Evolutionary conservation across 768 basidiomycete species (phyloP).

Genomic region (Lactarius trivialis): DNA sequence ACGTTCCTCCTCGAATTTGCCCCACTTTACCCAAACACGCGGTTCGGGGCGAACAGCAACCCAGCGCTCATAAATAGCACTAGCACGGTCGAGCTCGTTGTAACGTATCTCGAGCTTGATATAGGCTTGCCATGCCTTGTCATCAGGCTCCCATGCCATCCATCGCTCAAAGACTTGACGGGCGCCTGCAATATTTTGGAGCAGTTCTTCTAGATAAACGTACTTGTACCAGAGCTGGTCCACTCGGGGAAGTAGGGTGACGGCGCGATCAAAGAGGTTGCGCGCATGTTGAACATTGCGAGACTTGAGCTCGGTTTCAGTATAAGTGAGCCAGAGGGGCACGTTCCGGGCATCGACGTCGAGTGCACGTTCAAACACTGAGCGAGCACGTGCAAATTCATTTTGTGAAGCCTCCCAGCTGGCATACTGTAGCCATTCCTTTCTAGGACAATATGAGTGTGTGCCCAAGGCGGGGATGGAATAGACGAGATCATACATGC

Average conservation of each 20-base stretch:
- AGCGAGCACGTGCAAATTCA: constrained; percentile 90
- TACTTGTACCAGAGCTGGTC: constrained; percentile 99
- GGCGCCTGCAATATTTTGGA: constrained; percentile 93
- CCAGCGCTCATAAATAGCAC: constrained; percentile 90
- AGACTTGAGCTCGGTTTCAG: constrained; percentile 96
- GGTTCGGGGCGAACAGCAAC: constrained; percentile 64
- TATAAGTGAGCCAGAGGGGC: constrained; percentile 90
- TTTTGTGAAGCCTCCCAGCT: constrained; percentile 95
- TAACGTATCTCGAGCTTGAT: constrained; percentile 97
- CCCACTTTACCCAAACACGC: constrained; percentile 60
- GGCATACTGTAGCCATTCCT: constrained; percentile 83
- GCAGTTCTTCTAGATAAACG: constrained; percentile 94
- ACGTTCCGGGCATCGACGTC: constrained; percentile 90
- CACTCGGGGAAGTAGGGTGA: constrained; percentile 91
- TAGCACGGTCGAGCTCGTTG: constrained; percentile 85
- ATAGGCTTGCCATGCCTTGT: constrained; percentile 99
- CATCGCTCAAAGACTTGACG: constrained; percentile 98
- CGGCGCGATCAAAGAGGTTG: constrained; percentile 94
- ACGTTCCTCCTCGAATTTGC: constrained; percentile 58
- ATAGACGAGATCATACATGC: constrained; percentile 48
- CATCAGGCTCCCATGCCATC: constrained; percentile 99
- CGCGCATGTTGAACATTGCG: constrained; percentile 96
- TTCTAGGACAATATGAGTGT: constrained; percentile 37
- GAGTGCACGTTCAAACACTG: constrained; percentile 93
- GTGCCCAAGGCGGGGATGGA: neutral